Evolutionary conservation across 768 basidiomycete species (phyloP).

Genomic region (Suillus paluster): DNA sequence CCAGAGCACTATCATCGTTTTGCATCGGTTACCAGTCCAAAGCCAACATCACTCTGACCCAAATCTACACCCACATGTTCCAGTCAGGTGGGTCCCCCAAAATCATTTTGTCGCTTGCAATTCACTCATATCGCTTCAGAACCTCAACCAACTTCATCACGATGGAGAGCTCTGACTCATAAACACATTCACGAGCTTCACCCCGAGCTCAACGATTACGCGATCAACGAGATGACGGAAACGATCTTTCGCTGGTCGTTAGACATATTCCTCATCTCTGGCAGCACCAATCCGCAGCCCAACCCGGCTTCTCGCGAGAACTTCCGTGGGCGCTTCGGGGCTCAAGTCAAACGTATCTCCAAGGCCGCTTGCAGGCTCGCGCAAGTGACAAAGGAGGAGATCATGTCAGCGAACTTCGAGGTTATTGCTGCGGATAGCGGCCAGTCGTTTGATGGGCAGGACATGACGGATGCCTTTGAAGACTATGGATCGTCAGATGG

Average conservation of each 20-base stretch:
- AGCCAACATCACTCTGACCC: conserved; percentile 64
- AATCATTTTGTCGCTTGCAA: conserved; percentile 3
- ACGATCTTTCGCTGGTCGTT: conserved; percentile 75
- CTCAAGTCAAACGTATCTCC: conserved; percentile 70
- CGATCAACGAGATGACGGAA: conserved; percentile 72
- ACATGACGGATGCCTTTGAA: conserved; percentile 68
- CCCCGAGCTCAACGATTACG: conserved; percentile 66
- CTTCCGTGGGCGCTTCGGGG: conserved; percentile 54
- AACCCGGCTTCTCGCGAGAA: conserved; percentile 41
- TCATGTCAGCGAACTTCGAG: conserved; percentile 79
- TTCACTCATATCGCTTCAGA: conserved; percentile 44
- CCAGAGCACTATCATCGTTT: conserved; percentile 70
- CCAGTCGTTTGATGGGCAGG: conserved; percentile 49
- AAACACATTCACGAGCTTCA: conserved; percentile 68
- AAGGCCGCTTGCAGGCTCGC: conserved; percentile 66
- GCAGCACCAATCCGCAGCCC: conserved; percentile 50
- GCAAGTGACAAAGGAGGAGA: conserved; percentile 69
- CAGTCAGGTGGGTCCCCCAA: conserved; percentile 46
- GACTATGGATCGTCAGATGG: conserved; percentile 56
- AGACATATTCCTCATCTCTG: conserved; percentile 68
- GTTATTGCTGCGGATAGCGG: conserved; percentile 64
- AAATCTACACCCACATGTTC: conserved; percentile 64
- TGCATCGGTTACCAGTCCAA: conserved; percentile 77
- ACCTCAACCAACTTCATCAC: conserved; percentile 76
- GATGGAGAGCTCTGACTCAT: conserved; percentile 79